These are phyloP conservation scores for Botryotinia globosa DNA, from an alignment of 2,329 filamentous ascomycete species.

Conservation along the genomic window DNA sequence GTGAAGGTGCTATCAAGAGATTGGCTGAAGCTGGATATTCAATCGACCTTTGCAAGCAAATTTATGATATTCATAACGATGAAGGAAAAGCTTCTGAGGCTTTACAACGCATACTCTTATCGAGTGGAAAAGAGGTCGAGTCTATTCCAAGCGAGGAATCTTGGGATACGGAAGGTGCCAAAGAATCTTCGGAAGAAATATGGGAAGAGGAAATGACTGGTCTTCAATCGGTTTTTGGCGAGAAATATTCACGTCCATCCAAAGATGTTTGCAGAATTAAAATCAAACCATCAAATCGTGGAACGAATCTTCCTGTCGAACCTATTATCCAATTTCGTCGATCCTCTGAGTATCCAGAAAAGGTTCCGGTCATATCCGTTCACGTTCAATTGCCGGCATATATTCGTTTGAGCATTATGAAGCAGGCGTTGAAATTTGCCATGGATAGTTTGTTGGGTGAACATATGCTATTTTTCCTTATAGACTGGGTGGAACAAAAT, in stretches of 20 bases:
- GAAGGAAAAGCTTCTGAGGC: constrained; percentile 75
- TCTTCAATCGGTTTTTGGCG: constrained; percentile 81
- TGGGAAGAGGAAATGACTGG: constrained; percentile 88
- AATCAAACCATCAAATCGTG: constrained; percentile 56
- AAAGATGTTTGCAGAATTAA: constrained; percentile 67
- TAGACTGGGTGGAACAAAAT: constrained; percentile 88
- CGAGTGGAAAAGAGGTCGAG: constrained; percentile 42
- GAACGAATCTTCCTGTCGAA: constrained; percentile 50
- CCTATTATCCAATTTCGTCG: constrained; percentile 65
- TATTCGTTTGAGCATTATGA: constrained; percentile 84
- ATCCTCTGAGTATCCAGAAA: constrained; percentile 69
- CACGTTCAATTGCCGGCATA: constrained; percentile 77
- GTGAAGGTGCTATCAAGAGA: constrained; percentile 78
- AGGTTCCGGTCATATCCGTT: constrained; percentile 67
- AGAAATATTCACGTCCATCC: constrained; percentile 62
- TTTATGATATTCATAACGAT: constrained; percentile 67
- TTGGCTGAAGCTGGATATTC: constrained; percentile 83
- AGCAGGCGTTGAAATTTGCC: constrained; percentile 70
- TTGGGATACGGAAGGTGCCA: constrained; percentile 41
- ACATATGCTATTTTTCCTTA: constrained; percentile 85
- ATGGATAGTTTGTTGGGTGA: constrained; percentile 71
- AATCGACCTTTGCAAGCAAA: constrained; percentile 74
- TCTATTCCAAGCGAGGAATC: constrained; percentile 42
- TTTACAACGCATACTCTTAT: constrained; percentile 69
- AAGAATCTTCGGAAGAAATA: constrained; percentile 55